Conservation (phyloP, 164 flowering plant genomes). For the Kingdonia uniflora region DNA sequence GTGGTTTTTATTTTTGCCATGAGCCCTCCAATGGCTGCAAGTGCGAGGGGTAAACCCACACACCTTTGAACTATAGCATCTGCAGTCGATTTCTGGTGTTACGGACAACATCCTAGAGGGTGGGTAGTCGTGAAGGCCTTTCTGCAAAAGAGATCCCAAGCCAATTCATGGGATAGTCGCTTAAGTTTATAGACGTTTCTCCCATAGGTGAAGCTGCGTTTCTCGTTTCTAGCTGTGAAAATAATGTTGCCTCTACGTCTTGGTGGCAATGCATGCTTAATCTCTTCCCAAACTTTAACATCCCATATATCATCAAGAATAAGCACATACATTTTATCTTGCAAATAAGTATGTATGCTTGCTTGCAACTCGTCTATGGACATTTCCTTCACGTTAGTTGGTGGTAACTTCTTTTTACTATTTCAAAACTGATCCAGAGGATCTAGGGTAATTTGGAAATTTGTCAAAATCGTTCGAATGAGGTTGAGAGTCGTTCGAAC, state of each 20-base stretch:
- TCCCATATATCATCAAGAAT: slow-evolving; percentile 20
- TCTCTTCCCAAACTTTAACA: slow-evolving; percentile 7
- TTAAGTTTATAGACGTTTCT: not conserved
- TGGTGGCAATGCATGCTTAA: slow-evolving; percentile 10
- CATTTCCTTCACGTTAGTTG: slow-evolving; percentile 5
- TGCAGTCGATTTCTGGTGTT: not conserved
- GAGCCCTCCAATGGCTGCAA: slow-evolving; percentile 3
- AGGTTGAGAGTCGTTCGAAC: too few species aligned
- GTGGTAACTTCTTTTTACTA: slow-evolving; percentile 4
- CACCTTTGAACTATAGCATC: slow-evolving; percentile 4
- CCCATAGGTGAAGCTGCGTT: not conserved
- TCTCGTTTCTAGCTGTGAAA: slow-evolving; percentile 1
- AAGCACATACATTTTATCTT: slow-evolving; percentile 11
- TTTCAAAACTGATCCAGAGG: not conserved
- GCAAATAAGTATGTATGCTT: slow-evolving; percentile 6
- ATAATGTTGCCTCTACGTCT: slow-evolving; percentile 8
- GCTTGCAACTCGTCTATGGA: slow-evolving; percentile 4
- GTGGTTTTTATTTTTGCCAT: slow-evolving; percentile 2
- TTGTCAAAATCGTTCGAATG: too few species aligned
- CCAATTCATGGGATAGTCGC: not conserved
- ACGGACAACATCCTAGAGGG: slow-evolving; percentile 4
- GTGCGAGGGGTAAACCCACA: slow-evolving; percentile 2
- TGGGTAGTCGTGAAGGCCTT: slow-evolving; percentile 1
- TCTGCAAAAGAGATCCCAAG: slow-evolving; percentile 7
- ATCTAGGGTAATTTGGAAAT: too few species aligned